Conservation (phyloP, 2,329 filamentous ascomycete genomes). For the Sporothrix variecibatus region DNA sequence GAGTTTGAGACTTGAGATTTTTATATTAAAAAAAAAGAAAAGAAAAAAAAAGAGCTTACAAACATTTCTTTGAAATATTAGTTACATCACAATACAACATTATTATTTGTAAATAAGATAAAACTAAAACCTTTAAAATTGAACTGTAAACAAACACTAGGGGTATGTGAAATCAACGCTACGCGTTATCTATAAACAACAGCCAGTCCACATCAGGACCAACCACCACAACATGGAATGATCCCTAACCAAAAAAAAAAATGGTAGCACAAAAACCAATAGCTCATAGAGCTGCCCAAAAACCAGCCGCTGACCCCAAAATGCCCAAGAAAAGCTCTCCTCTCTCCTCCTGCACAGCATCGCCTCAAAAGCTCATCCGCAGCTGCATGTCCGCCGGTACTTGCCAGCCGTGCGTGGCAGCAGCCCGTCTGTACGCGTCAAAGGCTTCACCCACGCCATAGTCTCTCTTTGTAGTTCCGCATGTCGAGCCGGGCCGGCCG, state of each 20-base stretch:
- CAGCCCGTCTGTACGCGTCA: conserved; percentile 71
- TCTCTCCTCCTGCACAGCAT: background rate
- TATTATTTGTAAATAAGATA: background rate
- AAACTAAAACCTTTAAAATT: background rate
- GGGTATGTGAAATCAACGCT: background rate
- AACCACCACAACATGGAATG: background rate
- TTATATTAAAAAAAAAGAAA: background rate
- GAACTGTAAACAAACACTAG: background rate
- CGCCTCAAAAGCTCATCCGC: background rate
- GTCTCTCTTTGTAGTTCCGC: conserved; percentile 39
- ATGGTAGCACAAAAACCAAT: background rate
- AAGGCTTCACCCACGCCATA: conserved; percentile 73
- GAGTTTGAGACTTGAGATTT: too few relatives aligned
- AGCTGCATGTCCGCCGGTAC: conserved; percentile 9
- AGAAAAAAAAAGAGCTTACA: background rate
- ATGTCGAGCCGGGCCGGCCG: conserved; percentile 70
- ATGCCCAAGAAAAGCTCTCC: too few relatives aligned
- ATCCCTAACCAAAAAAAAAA: background rate
- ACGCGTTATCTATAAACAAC: background rate
- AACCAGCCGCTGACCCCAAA: background rate
- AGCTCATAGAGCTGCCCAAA: background rate
- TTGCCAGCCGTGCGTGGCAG: conserved; percentile 69
- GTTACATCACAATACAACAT: too few relatives aligned
- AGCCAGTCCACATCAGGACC: too few relatives aligned
- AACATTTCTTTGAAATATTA: too few relatives aligned